These are phyloP conservation scores for Lophiotrema nucula DNA, from an alignment of 495 filamentous ascomycete genomes.

Conservation along the genomic window DNA sequence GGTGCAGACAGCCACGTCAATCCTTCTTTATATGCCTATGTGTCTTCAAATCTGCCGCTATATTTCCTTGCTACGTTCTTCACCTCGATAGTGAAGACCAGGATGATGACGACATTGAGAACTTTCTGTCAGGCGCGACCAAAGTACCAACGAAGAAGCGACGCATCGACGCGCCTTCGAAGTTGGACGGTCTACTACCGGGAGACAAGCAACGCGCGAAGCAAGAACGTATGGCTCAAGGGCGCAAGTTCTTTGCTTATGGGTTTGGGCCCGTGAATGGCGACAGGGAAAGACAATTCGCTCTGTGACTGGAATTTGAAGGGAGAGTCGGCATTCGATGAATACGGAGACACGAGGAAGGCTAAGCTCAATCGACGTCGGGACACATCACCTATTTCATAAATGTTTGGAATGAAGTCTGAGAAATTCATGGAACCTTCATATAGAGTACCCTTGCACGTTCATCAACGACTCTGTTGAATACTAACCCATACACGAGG, in stretches of 20 bases:
- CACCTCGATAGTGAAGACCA: conserved; percentile 41
- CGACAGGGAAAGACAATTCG: no score
- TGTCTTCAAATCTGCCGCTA: conserved; percentile 46
- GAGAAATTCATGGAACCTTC: no score
- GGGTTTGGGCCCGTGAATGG: conserved; percentile 45
- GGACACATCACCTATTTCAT: no score
- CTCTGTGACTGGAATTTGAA: conserved; percentile 14
- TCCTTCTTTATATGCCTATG: conserved; percentile 39
- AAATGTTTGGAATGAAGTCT: no score
- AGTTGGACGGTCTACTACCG: no score
- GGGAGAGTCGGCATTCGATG: conserved; percentile 18
- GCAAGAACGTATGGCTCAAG: conserved; percentile 38
- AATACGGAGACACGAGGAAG: conserved; percentile 11
- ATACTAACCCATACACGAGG: no score
- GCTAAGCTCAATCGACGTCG: background rate
- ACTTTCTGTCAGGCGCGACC: background rate
- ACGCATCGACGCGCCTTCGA: no score
- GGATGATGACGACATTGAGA: conserved; percentile 10
- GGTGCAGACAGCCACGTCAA: conserved; percentile 42
- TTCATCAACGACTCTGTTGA: no score
- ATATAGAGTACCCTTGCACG: no score
- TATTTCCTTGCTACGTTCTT: conserved; percentile 47
- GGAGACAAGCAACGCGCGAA: conserved; percentile 38
- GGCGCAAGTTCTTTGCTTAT: conserved; percentile 47
- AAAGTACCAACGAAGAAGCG: no score